Evolutionary conservation across 225 moss, liverwort and hornwort species (phyloP).

Genomic region (Rhytidiadelphus loreus): DNA sequence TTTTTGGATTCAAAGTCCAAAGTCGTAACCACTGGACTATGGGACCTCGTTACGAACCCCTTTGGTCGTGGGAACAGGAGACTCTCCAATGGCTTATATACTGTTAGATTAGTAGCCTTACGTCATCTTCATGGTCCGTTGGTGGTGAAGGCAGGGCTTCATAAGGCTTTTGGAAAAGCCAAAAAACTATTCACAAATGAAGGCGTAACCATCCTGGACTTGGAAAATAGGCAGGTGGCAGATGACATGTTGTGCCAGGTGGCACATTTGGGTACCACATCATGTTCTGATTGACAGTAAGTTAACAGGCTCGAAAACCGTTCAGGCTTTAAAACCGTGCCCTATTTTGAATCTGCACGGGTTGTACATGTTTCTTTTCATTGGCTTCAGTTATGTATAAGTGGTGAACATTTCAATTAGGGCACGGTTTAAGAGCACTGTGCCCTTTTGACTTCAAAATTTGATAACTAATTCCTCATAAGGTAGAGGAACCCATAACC

Average conservation of each 20-base stretch:
- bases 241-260: not conserved
- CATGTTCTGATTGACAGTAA: no score
- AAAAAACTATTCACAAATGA: not conserved
- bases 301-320: no score
- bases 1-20: constrained; percentile 29
- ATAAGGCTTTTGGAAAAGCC: not conserved
- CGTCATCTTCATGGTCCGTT: not conserved
- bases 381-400: no score
- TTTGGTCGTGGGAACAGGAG: rapidly evolving
- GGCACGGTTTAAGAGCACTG: no score
- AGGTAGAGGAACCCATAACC: no score
- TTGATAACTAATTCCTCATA: no score
- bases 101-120: rapidly evolving
- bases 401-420: no score
- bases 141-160: not conserved
- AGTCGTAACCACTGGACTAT: constrained; percentile 19
- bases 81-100: not conserved
- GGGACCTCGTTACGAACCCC: not conserved
- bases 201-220: no score
- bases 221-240: not conserved
- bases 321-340: no score
- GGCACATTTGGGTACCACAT: not conserved
- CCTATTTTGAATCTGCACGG: no score
- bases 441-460: no score
- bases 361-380: no score